Conservation (phyloP, 129 eudicot genomes). For the Oenanthe sinensis region DNA sequence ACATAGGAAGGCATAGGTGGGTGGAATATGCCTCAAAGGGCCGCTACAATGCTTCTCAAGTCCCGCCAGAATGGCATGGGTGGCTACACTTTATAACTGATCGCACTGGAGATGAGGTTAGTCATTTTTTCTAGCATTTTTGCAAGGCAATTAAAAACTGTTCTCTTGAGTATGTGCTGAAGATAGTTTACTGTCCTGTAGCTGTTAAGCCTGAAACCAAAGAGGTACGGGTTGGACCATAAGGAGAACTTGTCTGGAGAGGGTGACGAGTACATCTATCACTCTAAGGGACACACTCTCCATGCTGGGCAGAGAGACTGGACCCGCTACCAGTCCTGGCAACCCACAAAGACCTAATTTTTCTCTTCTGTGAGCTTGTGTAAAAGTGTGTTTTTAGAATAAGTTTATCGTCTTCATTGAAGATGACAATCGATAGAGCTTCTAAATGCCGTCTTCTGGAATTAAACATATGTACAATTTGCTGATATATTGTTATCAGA, state of each 20-base stretch:
- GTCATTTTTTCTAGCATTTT: background rate
- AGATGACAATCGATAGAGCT: background rate
- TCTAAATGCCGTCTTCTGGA: background rate
- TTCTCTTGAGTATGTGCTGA: background rate
- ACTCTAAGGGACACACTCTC: slow-evolving; percentile 90
- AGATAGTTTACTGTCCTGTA: slow-evolving; percentile 20
- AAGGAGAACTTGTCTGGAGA: slow-evolving; percentile 89
- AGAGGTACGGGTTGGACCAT: slow-evolving; percentile 89
- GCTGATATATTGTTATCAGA: background rate
- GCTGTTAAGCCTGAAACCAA: slow-evolving; percentile 83
- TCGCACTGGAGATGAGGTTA: slow-evolving; percentile 94
- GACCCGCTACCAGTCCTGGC: slow-evolving; percentile 92
- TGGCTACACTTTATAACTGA: slow-evolving; percentile 92
- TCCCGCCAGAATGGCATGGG: slow-evolving; percentile 99
- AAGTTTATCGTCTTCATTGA: background rate
- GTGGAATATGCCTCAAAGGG: slow-evolving; percentile 93
- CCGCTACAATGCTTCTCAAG: slow-evolving; percentile 98
- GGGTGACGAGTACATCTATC: slow-evolving; percentile 88
- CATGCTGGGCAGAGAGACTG: slow-evolving; percentile 95
- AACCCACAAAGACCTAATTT: slow-evolving; percentile 57
- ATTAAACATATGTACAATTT: background rate
- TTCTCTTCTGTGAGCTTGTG: slow-evolving; percentile 3
- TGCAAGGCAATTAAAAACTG: background rate
- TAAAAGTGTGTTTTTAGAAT: slow-evolving; percentile 5
- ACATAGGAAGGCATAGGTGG: slow-evolving; percentile 94